These are phyloP conservation scores for Elaeagnus macrophylla DNA, from an alignment of 306 rosid genomes.

Conservation along the genomic window DNA sequence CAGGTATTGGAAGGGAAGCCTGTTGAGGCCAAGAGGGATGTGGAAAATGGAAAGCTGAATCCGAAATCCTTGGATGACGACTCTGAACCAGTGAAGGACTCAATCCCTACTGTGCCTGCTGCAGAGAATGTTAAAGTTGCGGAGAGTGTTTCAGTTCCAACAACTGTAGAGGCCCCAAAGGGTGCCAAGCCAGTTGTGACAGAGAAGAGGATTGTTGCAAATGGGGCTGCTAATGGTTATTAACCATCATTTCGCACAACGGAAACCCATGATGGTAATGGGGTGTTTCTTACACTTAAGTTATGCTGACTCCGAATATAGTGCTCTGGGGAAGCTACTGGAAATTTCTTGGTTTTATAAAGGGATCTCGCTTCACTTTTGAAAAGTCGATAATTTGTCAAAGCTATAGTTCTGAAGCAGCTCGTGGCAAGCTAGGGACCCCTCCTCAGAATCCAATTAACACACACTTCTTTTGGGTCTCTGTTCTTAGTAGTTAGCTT, in stretches of 20 bases:
- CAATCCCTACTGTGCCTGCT: slow-evolving; percentile 19
- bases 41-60: slow-evolving; percentile 37
- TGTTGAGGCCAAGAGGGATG: slow-evolving; percentile 57
- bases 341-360: too few species aligned
- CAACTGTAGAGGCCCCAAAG: slow-evolving; percentile 75
- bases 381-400: too few species aligned
- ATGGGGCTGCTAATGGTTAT: slow-evolving; percentile 74
- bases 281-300: slow-evolving; percentile 7
- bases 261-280: slow-evolving; percentile 36
- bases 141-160: slow-evolving; percentile 47
- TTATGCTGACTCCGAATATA: too few species aligned
- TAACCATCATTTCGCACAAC: slow-evolving; percentile 23
- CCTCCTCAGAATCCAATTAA: too few species aligned
- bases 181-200: slow-evolving; percentile 62
- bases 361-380: too few species aligned
- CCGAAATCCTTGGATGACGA: slow-evolving; percentile 37
- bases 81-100: slow-evolving; percentile 41
- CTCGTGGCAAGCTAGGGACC: too few species aligned
- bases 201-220: slow-evolving; percentile 46
- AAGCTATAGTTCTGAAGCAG: too few species aligned
- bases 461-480: too few species aligned
- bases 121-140: slow-evolving; percentile 28
- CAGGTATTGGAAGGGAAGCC: slow-evolving; percentile 95
- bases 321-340: too few species aligned
- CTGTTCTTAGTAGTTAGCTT: too few species aligned